Evolutionary conservation across 768 basidiomycete genomes (phyloP).

Genomic region (Mycena rosella): DNA sequence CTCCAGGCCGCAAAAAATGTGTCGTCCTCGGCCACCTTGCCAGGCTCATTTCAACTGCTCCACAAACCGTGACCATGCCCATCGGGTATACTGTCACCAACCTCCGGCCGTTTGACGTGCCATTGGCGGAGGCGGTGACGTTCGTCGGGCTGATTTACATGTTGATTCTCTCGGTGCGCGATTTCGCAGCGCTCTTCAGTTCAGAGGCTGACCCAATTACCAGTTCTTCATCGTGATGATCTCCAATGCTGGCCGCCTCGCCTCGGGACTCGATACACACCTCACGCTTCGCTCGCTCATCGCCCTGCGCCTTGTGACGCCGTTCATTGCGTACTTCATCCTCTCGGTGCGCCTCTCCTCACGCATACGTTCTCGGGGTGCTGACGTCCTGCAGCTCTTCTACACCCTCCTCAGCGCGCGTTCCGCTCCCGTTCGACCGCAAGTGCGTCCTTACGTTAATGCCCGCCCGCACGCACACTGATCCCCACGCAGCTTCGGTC

Average conservation of each 20-base stretch:
- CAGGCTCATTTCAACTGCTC: slow-evolving; percentile 58
- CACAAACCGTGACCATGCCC: slow-evolving; percentile 63
- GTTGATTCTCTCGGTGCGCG: slow-evolving; percentile 52
- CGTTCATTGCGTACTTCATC: slow-evolving; percentile 51
- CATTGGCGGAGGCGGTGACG: slow-evolving; percentile 68
- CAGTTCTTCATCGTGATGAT: slow-evolving; percentile 57
- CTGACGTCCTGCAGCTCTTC: slow-evolving; percentile 34
- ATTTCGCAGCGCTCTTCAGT: not conserved
- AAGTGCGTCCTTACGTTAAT: not conserved
- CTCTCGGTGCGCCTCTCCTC: slow-evolving; percentile 45
- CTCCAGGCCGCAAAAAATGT: slow-evolving; percentile 45
- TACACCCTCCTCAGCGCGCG: slow-evolving; percentile 58
- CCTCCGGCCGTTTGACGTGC: slow-evolving; percentile 67
- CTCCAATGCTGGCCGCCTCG: slow-evolving; percentile 48
- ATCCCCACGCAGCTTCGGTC: slow-evolving; percentile 36
- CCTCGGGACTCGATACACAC: slow-evolving; percentile 49
- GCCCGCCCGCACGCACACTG: not conserved
- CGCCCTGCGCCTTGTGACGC: slow-evolving; percentile 45
- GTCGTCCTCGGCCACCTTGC: slow-evolving; percentile 44
- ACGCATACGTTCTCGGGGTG: too few species aligned
- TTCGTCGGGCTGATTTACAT: slow-evolving; percentile 69
- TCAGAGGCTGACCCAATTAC: too few species aligned
- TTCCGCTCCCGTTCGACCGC: slow-evolving; percentile 58
- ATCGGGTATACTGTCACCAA: slow-evolving; percentile 63
- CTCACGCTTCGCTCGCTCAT: slow-evolving; percentile 51